phyloP scores from a whole-genome alignment of 2,329 filamentous ascomycete species.

The Xenoacremonium recifei region DNA sequence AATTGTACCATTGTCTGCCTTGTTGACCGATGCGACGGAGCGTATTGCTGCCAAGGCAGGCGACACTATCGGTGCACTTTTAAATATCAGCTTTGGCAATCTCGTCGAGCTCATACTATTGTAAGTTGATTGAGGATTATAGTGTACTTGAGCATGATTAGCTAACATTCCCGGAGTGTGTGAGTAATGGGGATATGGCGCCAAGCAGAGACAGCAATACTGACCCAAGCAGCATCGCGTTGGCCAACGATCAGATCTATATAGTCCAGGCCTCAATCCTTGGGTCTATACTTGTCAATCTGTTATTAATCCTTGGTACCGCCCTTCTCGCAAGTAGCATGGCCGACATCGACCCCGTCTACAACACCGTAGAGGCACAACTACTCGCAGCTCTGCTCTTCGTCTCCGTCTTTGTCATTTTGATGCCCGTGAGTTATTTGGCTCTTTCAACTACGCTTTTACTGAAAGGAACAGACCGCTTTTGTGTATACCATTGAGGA shows the following conservation, averaged over 20 bases:
- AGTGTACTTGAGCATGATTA: constrained; percentile 32
- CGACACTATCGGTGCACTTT: constrained; percentile 56
- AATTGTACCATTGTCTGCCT: constrained; percentile 56
- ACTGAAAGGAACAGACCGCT: constrained; percentile 32
- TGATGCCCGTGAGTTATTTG: constrained; percentile 36
- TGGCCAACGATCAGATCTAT: constrained; percentile 61
- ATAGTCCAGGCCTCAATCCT: constrained; percentile 76
- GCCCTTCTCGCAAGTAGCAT: constrained; percentile 69
- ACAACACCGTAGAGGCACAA: constrained; percentile 32
- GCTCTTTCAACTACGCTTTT: too few relatives aligned
- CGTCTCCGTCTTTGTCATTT: constrained; percentile 37
- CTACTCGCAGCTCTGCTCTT: constrained; percentile 36
- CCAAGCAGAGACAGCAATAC: too few relatives aligned
- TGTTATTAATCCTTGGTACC: constrained; percentile 74
- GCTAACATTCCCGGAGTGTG: constrained; percentile 10
- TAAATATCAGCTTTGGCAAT: constrained; percentile 63
- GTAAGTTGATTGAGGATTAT: constrained; percentile 32
- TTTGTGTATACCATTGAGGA: constrained; percentile 54
- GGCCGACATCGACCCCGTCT: constrained; percentile 62
- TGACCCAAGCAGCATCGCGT: constrained; percentile 44
- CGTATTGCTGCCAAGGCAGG: constrained; percentile 55
- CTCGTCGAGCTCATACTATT: constrained; percentile 63
- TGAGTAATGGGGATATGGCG: too few relatives aligned
- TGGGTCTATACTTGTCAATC: constrained; percentile 74
- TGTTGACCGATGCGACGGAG: constrained; percentile 60